These are phyloP conservation scores for Pochonia chlamydosporia DNA, from an alignment of 2,329 filamentous ascomycete species.

Conservation along the genomic window DNA sequence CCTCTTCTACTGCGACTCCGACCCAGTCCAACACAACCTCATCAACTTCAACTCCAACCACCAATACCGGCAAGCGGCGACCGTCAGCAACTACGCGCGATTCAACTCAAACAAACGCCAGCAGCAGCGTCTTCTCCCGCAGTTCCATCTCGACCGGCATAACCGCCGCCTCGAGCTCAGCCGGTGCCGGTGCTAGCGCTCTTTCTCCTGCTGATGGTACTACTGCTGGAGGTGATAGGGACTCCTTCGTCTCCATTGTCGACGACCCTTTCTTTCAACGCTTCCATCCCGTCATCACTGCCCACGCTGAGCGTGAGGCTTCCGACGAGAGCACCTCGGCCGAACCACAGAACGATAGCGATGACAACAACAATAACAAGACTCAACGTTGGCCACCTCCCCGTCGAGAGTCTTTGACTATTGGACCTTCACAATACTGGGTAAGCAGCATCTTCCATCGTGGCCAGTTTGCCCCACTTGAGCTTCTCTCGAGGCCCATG, in stretches of 20 bases:
- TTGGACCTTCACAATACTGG: constrained; percentile 28
- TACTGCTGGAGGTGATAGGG: constrained; percentile 26
- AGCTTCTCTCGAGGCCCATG: too few relatives aligned
- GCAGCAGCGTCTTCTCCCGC: constrained; percentile 14
- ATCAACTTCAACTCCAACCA: constrained; percentile 6
- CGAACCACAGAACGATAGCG: constrained; percentile 23
- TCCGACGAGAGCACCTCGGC: constrained; percentile 19
- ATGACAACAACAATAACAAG: constrained; percentile 32
- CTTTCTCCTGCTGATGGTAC: constrained; percentile 20
- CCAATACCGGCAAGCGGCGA: constrained; percentile 7
- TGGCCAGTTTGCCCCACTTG: constrained; percentile 3
- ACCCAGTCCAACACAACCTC: constrained; percentile 2
- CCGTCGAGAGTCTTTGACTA: constrained; percentile 44
- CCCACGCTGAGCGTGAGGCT: constrained; percentile 16
- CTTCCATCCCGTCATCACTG: constrained; percentile 29
- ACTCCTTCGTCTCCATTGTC: constrained; percentile 47
- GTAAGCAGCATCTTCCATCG: constrained; percentile 22
- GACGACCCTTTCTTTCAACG: constrained; percentile 51
- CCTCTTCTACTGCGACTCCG: constrained; percentile 4
- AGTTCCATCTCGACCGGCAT: constrained; percentile 8
- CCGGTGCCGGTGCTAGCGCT: too few relatives aligned
- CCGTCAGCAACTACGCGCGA: constrained; percentile 17
- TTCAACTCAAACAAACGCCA: constrained; percentile 15
- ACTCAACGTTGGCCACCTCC: constrained; percentile 37
- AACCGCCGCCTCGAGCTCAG: constrained; percentile 6